Conservation (phyloP, 441 rosid species). For the Raphanus hybrid region DNA sequence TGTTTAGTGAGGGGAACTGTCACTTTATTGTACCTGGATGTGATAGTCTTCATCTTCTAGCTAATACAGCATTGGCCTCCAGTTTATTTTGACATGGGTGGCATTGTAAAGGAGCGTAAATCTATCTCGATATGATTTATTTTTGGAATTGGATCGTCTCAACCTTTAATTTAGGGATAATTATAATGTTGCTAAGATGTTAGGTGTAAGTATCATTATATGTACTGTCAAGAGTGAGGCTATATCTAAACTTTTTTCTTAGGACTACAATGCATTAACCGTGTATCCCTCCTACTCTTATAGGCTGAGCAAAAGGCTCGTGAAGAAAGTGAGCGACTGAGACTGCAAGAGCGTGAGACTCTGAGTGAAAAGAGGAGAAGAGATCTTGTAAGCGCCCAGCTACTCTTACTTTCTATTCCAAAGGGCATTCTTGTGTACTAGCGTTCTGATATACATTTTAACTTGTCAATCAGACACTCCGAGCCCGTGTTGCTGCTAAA, state of each 20-base stretch:
- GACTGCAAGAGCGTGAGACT: conserved; percentile 87
- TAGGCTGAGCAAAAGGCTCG: conserved; percentile 90
- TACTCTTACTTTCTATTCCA: background rate
- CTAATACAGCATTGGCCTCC: background rate
- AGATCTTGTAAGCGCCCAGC: conserved; percentile 72
- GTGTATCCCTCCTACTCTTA: conserved; percentile 2
- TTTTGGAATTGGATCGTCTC: background rate
- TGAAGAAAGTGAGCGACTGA: conserved; percentile 88
- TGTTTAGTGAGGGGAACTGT: background rate
- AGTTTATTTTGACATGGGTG: background rate
- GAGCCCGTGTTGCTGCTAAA: conserved; percentile 91
- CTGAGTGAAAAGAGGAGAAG: conserved; percentile 85
- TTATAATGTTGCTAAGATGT: background rate
- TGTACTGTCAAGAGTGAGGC: background rate
- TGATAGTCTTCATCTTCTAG: conserved; percentile 6
- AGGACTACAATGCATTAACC: conserved; percentile 2
- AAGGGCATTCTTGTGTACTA: conserved; percentile 1
- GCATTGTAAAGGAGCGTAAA: background rate
- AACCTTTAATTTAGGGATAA: background rate
- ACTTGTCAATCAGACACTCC: conserved; percentile 63
- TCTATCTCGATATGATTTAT: background rate
- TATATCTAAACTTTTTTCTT: conserved; percentile 1
- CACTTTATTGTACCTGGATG: conserved; percentile 15
- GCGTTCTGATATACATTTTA: conserved; percentile 27
- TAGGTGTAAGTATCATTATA: conserved; percentile 4